Evolutionary conservation across 768 basidiomycete species (phyloP).

Genomic region (Chalciporus sphaerocephalus): DNA sequence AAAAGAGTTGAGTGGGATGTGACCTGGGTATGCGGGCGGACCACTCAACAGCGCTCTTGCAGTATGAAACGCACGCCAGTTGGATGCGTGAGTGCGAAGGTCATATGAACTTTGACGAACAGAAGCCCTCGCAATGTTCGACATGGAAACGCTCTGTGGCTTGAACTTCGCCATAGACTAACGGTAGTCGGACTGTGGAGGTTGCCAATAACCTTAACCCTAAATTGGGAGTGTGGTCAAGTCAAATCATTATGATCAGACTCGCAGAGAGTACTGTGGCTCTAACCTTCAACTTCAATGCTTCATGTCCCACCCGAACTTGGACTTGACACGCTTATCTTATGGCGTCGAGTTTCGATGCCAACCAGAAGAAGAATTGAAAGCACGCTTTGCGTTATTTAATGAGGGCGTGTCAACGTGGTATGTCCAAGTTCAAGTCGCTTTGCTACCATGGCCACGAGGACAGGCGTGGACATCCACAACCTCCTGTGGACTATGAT

Average conservation of each 20-base stretch:
- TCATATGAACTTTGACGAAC: not conserved
- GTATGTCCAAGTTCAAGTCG: constrained; percentile 1
- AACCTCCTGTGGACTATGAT: constrained; percentile 17
- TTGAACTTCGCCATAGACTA: not conserved
- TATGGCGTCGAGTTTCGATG: not conserved
- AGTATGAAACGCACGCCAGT: constrained; percentile 15
- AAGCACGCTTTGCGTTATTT: not conserved
- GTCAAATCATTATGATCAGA: not conserved
- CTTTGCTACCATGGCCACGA: constrained; percentile 17
- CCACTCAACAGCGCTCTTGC: constrained; percentile 1
- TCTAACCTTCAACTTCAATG: not conserved
- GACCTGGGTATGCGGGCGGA: constrained; percentile 66
- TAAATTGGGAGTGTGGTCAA: constrained; percentile 11
- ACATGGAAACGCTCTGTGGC: not conserved
- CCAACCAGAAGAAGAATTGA: not conserved
- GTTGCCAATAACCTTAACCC: constrained; percentile 21
- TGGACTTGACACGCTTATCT: not conserved
- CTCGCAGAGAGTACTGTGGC: no score
- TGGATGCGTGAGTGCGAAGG: not conserved
- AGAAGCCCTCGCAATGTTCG: not conserved
- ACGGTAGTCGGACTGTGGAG: no score
- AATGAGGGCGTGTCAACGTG: not conserved
- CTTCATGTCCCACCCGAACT: no score
- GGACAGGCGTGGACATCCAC: constrained; percentile 14
- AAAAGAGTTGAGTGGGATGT: constrained; percentile 76